Evolutionary conservation across 2,329 filamentous ascomycete species (phyloP), one percentile per base, ranked within the genome.

Genomic region (Amauroascus verrucosus): DNA sequence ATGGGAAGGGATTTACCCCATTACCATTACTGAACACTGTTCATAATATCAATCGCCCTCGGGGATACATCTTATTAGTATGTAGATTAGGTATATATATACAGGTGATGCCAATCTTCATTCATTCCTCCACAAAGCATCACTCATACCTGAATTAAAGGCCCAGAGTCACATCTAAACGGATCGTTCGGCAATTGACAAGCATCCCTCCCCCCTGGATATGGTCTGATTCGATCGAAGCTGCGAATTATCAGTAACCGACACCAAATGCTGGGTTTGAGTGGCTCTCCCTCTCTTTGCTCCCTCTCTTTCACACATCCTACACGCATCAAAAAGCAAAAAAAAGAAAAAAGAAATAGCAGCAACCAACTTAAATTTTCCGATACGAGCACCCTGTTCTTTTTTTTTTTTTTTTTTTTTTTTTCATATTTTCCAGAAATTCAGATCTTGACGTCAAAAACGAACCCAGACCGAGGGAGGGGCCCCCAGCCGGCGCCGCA

Each of bases 321-420:
- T 6, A 11, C 30, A n/a, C 3, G 14, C 3, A n/a, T 6, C 3
- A 4, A 35, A 35, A 35, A 16, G 18, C 8, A 13, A 44, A 26
- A 6, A 6, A 44, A 44, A 6, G 14, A 35, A 14, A 35, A 35
- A 35, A 35, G 18, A 18, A 38, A 49, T 9, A 45, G 24, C 32
- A 26, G 18, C 32, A 11, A 35, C 22, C 14, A 44, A 44, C 24
- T 44, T 51, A 51, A n/a, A 51, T 28, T 35, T 33, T 51, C 48
- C 48, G 48, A 51, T 44, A 51, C 48, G 48, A 51, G 28, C n/a
- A n/a, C n/a, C n/a, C n/a, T n/a, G n/a, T n/a, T 20, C n/a, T 50
- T 50, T 50, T 32, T 35, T 35, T 35, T 13, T 35, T 35, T n/a
- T 13, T 13, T n/a, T n/a, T 13, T 35, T 35, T 35, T 35, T 35